These are phyloP conservation scores for Brasenia schreberi DNA, from an alignment of 164 flowering plant species.

Conservation along the genomic window DNA sequence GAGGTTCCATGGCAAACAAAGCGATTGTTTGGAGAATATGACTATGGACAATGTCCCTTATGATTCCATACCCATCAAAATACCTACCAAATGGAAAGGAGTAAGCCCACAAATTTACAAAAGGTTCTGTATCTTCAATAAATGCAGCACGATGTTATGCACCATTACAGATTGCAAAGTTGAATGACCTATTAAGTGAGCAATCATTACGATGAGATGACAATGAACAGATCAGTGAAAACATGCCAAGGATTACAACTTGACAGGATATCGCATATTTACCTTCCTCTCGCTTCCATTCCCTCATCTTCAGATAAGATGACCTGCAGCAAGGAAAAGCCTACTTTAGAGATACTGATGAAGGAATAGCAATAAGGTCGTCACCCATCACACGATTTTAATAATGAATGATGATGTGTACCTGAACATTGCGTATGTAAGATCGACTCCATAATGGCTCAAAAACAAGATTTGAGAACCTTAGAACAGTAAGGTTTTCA, in stretches of 20 bases:
- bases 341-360: background rate
- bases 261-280: background rate
- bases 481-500: slow-evolving; percentile 49
- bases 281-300: slow-evolving; percentile 32
- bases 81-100: slow-evolving; percentile 15
- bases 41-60: slow-evolving; percentile 43
- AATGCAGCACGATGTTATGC: background rate
- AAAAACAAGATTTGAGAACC: slow-evolving; percentile 54
- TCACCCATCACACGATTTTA: too few relatives aligned
- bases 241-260: too few relatives aligned
- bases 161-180: background rate
- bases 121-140: background rate
- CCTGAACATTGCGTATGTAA: slow-evolving; percentile 43
- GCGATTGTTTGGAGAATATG: slow-evolving; percentile 52
- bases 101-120: background rate
- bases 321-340: slow-evolving; percentile 18
- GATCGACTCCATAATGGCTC: slow-evolving; percentile 53
- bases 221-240: too few relatives aligned
- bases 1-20: slow-evolving; percentile 61
- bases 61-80: slow-evolving; percentile 48
- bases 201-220: background rate
- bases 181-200: background rate
- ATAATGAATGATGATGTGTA: slow-evolving; percentile 6
- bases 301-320: slow-evolving; percentile 42
- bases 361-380: background rate